Evolutionary conservation across 169 alveolate species (phyloP).

Genomic region (Plasmodium billcollinsi): DNA sequence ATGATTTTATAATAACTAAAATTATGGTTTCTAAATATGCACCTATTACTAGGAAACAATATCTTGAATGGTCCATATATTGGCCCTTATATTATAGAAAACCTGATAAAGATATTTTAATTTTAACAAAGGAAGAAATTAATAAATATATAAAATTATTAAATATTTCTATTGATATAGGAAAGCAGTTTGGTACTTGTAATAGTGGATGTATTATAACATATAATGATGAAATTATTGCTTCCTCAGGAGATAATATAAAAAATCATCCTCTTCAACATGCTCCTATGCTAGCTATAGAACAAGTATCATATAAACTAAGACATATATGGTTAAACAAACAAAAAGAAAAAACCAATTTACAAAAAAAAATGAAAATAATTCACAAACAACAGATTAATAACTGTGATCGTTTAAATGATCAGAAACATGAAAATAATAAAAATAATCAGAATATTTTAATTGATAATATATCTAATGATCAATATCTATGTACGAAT

Average conservation of each 20-base stretch:
- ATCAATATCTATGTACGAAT: conserved; percentile 88
- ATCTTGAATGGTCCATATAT: conserved; percentile 80
- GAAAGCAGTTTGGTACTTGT: conserved; percentile 62
- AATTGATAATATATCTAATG: neutral
- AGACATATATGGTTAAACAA: conserved; percentile 49
- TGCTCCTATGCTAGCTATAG: conserved; percentile 85
- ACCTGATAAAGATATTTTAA: conserved; percentile 82
- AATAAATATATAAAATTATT: conserved; percentile 33
- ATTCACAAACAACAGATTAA: neutral
- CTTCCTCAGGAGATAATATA: conserved; percentile 85
- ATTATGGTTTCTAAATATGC: conserved; percentile 83
- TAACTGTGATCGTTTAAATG: neutral
- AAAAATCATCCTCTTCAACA: conserved; percentile 84
- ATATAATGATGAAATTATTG: conserved; percentile 81
- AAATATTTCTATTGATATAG: conserved; percentile 40
- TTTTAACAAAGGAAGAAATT: conserved; percentile 77
- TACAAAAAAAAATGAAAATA: conserved; percentile 18
- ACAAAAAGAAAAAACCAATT: conserved; percentile 2
- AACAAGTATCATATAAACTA: conserved; percentile 78
- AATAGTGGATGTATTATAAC: conserved; percentile 87
- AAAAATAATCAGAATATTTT: conserved; percentile 15
- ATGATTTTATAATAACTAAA: conserved; percentile 17
- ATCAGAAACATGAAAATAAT: neutral
- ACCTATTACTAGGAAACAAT: conserved; percentile 85
- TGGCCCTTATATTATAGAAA: conserved; percentile 88